Conservation (phyloP, 2,329 filamentous ascomycete genomes). For the Microcyclospora tardicrescens region DNA sequence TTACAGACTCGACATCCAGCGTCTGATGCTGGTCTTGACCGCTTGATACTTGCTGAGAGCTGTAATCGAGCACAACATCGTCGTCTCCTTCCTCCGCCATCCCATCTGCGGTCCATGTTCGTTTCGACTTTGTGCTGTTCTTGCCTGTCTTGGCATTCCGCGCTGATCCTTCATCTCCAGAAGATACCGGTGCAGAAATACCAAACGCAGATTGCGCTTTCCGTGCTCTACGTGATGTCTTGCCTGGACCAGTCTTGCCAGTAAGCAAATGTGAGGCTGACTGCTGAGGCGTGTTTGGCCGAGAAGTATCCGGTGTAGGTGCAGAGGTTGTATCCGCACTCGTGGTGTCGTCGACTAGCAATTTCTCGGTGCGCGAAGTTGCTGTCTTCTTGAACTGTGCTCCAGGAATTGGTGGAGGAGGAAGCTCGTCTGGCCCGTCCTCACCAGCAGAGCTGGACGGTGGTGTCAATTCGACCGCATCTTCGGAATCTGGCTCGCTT, state of each 20-base stretch:
- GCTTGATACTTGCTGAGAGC: slow-evolving; percentile 43
- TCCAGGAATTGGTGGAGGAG: slow-evolving; percentile 39
- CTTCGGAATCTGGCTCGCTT: slow-evolving; percentile 18
- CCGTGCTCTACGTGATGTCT: slow-evolving; percentile 68
- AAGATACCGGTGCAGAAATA: slow-evolving; percentile 53
- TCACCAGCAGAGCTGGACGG: slow-evolving; percentile 37
- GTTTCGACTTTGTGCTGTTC: slow-evolving; percentile 62
- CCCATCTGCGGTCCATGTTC: slow-evolving; percentile 87
- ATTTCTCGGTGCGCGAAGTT: slow-evolving; percentile 3
- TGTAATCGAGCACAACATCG: slow-evolving; percentile 76
- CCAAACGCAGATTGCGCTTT: slow-evolving; percentile 41
- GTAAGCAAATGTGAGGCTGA: slow-evolving; percentile 51
- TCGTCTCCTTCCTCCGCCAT: slow-evolving; percentile 72
- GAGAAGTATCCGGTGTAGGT: slow-evolving; percentile 60
- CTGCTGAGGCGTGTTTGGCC: slow-evolving; percentile 57
- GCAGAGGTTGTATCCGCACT: slow-evolving; percentile 59
- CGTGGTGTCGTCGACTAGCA: slow-evolving; percentile 22
- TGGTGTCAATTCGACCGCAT: slow-evolving; percentile 36
- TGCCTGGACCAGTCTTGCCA: slow-evolving; percentile 62
- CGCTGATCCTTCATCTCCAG: slow-evolving; percentile 63
- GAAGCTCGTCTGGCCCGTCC: slow-evolving; percentile 36
- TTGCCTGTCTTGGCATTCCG: slow-evolving; percentile 37
- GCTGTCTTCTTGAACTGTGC: slow-evolving; percentile 34
- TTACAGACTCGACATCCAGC: slow-evolving; percentile 55
- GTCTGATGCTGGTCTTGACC: slow-evolving; percentile 36